Evolutionary conservation across 169 alveolate genomes (phyloP), one percentile per base, ranked within the genome.

Genomic region (Babesia sp.): DNA sequence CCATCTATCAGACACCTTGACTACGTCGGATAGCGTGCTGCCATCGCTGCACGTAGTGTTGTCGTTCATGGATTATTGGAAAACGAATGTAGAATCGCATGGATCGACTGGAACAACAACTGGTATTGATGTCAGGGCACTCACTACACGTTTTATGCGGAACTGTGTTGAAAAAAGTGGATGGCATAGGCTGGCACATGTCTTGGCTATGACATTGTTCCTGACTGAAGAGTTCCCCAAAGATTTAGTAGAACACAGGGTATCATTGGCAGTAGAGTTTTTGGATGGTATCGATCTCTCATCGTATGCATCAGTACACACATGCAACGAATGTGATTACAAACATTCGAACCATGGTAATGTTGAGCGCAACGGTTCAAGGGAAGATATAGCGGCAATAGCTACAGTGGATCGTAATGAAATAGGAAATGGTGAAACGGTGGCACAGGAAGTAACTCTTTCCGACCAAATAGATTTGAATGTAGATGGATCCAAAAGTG

Each of bases 131-230:
- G 45, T 41, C 34, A 18, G 22, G 3, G 74, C 31, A 2, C 63
- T 64, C 5, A 29, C 45, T 11, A 42, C 54, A 12, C 74, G 61
- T 16, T 33, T 50, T 39, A 64, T 64, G 59, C 11, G 34, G n/a
- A 44, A 39, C n/a, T 37, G 54, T 24, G 54, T 39, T n/a, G 22
- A 22, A 16, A 3, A 22, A n/a, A 14, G 12, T 9, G 74, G 74
- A 16, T 64, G 74, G 74, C 42, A 44, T 2, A 28, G 74, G 24
- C 16, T 64, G 59, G 44, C 74, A 18, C 59, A 64, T 6, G 34
- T 64, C 1, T 22, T 64, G 48, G 5, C 74, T 3, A 33, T 64
- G 45, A 37, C 74, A 26, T 2, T 64, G 63, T 64, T 64, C 51
- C 34, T 64, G 26, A 18, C 44, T 3, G 61, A 64, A 3, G 22